Percentiles rank a stretch among this genome's conserved stretches.
These are phyloP conservation scores for Boechera stricta DNA, from an alignment of 345 rosid species.

Conservation along the genomic window DNA sequence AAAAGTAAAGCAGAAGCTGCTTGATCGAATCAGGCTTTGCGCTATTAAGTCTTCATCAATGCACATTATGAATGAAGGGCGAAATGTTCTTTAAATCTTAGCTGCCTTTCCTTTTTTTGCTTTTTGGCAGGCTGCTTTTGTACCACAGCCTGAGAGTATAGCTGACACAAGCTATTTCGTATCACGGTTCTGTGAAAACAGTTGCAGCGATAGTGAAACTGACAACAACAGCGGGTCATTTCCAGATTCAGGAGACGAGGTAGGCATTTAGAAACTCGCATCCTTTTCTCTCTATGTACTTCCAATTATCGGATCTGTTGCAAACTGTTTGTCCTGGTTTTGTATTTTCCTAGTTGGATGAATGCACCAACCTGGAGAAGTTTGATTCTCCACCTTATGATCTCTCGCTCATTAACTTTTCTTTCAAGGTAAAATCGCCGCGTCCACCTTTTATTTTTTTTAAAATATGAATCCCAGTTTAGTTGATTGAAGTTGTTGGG, in stretches of 20 bases:
- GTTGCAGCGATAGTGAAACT: slow-evolving; percentile 50
- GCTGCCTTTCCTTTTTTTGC: not conserved
- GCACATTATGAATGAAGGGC: not conserved
- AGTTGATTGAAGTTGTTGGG: slow-evolving; percentile 6
- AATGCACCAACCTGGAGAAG: slow-evolving; percentile 64
- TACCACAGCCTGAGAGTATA: slow-evolving; percentile 66
- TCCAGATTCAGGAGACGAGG: slow-evolving; percentile 66
- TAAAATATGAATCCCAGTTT: not conserved
- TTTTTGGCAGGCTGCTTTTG: slow-evolving; percentile 69
- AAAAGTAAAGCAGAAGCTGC: slow-evolving; percentile 2
- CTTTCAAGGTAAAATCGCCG: slow-evolving; percentile 68
- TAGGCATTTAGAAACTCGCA: slow-evolving; percentile 34
- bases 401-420: slow-evolving; percentile 72
- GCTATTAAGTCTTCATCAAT: not conserved
- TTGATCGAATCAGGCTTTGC: not conserved
- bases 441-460: not conserved
- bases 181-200: slow-evolving; percentile 59
- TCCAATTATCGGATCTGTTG: slow-evolving; percentile 1
- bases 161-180: slow-evolving; percentile 85
- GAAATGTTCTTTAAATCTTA: not conserved
- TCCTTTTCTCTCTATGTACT: not conserved
- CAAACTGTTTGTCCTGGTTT: slow-evolving; percentile 12
- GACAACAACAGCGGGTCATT: slow-evolving; percentile 43
- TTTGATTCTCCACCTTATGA: slow-evolving; percentile 60
- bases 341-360: slow-evolving; percentile 57